Conservation (phyloP, 1,284 basidiomycete species). For the Sporisorium sorghi region DNA sequence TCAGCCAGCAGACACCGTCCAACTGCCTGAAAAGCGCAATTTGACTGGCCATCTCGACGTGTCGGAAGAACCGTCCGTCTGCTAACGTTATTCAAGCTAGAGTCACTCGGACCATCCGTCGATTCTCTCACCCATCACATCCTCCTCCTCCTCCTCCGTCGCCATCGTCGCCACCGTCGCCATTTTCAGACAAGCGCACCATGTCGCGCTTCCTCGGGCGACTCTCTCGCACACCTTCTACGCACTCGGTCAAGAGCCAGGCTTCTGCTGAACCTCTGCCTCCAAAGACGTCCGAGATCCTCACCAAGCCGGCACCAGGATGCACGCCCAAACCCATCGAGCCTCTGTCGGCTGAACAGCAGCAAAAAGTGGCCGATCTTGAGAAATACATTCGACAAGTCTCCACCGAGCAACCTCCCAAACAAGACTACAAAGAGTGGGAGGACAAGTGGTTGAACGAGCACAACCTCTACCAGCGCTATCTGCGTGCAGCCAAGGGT, state of each 20-base stretch:
- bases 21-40: neutral
- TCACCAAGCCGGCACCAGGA: constrained; percentile 36
- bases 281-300: constrained; percentile 36
- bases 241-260: constrained; percentile 28
- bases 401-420: constrained; percentile 18
- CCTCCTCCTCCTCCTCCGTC: neutral
- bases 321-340: constrained; percentile 20
- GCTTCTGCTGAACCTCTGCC: constrained; percentile 30
- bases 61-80: constrained; percentile 1
- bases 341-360: constrained; percentile 29
- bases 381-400: constrained; percentile 26
- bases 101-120: constrained; percentile 5
- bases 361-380: constrained; percentile 36
- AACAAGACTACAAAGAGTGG: constrained; percentile 50
- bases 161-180: constrained; percentile 1
- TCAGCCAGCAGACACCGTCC: neutral
- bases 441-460: constrained; percentile 58
- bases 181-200: too few relatives aligned
- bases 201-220: constrained; percentile 47
- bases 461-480: constrained; percentile 53
- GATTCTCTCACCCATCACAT: constrained; percentile 2
- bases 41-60: too few relatives aligned
- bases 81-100: too few relatives aligned
- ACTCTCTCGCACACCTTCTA: constrained; percentile 38
- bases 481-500: constrained; percentile 61